Base-by-base conservation (phyloP, 106 monocot genomes). In the Dendrobium officinale region DNA sequence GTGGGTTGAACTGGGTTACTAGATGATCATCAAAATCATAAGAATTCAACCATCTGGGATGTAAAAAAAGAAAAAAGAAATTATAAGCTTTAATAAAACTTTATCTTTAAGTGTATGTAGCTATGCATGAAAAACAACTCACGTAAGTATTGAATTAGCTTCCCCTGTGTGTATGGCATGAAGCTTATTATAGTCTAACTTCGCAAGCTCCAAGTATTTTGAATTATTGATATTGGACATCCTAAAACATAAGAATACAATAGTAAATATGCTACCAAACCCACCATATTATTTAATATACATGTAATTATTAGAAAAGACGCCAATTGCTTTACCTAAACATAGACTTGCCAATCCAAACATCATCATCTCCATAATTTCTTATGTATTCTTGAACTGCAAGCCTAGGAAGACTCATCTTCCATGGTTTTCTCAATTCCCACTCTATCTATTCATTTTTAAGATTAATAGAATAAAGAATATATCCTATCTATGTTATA, bases 161-260 rank as follows among this genome's bases (percentile, higher is more conserved):
- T 85, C 85, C 26, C n/a, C 47, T 44, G 13, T 82, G 81, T 81
- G 73, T 9, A 81, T 68, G 0, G 20, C 20, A 18, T 86, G 85
- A 29, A 82, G 37, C 45, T 64, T 78, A 73, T 86, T 86, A 49
- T 79, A 77, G 33, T 86, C 82, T 47, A 86, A 61, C 61, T 82
- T 86, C 7, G 82, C 85, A 51, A 86, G 85, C 64, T 86, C 82
- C 73, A 82, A 22, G 64, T 86, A 79, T 47, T 75, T 86, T 9
- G 82, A 73, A 49, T 82, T 81, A 73, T 82, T 86, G 5, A 86
- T 78, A 82, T 82, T 79, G 27, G 79, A 75, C 79, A 84, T 67
- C 37, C 37, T 37, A 37, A 37, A 37, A 37, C 3, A 0, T 37
- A 37, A 37, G 37, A 37, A 37, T 37, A 37, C 37, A 37, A 37